Base-by-base conservation (phyloP, 768 basidiomycete species). In the Suillus spraguei region DNA sequence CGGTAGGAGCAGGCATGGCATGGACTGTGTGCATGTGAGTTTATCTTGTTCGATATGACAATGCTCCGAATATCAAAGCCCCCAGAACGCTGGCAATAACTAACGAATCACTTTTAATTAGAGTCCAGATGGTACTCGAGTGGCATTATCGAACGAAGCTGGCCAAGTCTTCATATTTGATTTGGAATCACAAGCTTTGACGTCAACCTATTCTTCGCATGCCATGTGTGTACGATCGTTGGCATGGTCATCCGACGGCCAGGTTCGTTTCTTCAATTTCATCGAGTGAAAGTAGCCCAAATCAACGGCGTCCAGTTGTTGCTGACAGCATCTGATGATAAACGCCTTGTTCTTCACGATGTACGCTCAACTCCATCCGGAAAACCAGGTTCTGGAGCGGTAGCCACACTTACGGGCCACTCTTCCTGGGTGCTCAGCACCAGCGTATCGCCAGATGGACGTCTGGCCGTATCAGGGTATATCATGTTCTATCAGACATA, bases 141-240 rank as follows among this genome's bases (percentile, higher is more conserved):
- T 98, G 54, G 95, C 92, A 17, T 81, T 97, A 66, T 86, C 94
- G 4, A 86, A 88, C 10, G 95, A 97, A 74, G 83, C 86, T 1
- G 95, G 95, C n/a, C 90, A 94, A 69, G 89, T 97, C 60, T 92
- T 86, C 74, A 80, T 98, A 50, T 90, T 95, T 65, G 95, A 97
- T 73, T 73, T 91, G 44, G 89, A 91, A 71, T 82, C 90, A 2
- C 80, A 79, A 64, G 76, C 87, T 8, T 77, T 97, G 50, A 76
- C 83, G 0, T 80, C 86, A 4, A 92, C 90, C 3, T 96, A 89
- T 75, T 87, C 88, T 5, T 92, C 93, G 3, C 95, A 98, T 74
- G 94, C 93, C 11, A 94, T 95, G 89, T 84, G 88, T 53, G 93
- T 95, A 9, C 88, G 95, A 42, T 89, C 91, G 0, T 75, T 97